Conservation (phyloP, 2,329 filamentous ascomycete species). For the Dactylellina sp. region DNA sequence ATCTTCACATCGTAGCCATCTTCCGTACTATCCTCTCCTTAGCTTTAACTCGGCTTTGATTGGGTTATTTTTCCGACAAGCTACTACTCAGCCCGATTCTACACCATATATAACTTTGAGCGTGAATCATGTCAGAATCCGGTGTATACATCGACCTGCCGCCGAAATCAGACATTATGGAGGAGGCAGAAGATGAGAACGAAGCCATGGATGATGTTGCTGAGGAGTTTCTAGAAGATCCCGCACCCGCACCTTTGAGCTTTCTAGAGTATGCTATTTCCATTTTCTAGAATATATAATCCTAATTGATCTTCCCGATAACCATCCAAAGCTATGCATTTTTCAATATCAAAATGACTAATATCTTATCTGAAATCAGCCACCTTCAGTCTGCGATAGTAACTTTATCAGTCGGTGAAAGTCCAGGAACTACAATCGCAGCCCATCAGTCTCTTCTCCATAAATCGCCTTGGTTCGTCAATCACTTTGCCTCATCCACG, state of each 20-base stretch:
- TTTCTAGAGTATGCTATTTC: slow-evolving; percentile 45
- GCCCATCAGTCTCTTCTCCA: slow-evolving; percentile 82
- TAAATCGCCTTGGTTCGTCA: slow-evolving; percentile 78
- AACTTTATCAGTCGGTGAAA: slow-evolving; percentile 74
- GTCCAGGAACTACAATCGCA: slow-evolving; percentile 72
- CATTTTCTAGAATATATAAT: neutral
- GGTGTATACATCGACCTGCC: slow-evolving; percentile 50
- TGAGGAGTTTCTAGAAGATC: slow-evolving; percentile 40
- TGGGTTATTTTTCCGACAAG: neutral
- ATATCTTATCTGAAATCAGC: slow-evolving; percentile 65
- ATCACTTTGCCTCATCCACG: slow-evolving; percentile 73
- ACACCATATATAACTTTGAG: too few relatives aligned
- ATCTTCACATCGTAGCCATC: slow-evolving; percentile 10
- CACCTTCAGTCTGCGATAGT: slow-evolving; percentile 78
- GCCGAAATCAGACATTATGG: slow-evolving; percentile 52
- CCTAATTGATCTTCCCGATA: neutral
- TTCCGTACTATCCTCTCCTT: neutral
- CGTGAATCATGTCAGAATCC: slow-evolving; percentile 34
- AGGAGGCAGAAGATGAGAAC: slow-evolving; percentile 45
- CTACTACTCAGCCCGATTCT: too few relatives aligned
- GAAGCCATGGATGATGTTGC: slow-evolving; percentile 46
- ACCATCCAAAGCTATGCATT: neutral
- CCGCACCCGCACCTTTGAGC: slow-evolving; percentile 33
- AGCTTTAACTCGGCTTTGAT: neutral
- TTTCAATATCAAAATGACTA: slow-evolving; percentile 11